Conservation (phyloP, 2,329 filamentous ascomycete species). For the Westerdykella ornata region DNA sequence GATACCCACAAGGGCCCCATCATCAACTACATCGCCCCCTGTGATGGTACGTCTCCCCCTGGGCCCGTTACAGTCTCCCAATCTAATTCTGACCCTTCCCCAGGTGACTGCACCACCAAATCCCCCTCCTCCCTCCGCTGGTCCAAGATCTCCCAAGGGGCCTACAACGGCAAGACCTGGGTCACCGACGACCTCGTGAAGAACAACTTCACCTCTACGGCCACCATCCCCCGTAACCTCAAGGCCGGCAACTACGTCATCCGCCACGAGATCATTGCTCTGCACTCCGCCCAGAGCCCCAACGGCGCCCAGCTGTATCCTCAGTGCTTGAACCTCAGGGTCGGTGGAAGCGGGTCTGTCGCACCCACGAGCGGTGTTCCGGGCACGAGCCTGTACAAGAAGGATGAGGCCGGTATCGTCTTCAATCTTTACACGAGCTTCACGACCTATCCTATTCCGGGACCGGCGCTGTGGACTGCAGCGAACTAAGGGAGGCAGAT, state of each 20-base stretch:
- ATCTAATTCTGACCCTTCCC: neutral
- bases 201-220: slow-evolving; percentile 44
- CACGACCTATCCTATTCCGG: slow-evolving; percentile 33
- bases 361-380: slow-evolving; percentile 33
- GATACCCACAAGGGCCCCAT: slow-evolving; percentile 35
- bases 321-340: slow-evolving; percentile 47
- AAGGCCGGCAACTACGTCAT: slow-evolving; percentile 49
- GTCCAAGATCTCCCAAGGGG: slow-evolving; percentile 31
- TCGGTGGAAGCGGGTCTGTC: slow-evolving; percentile 41
- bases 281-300: slow-evolving; percentile 39
- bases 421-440: slow-evolving; percentile 35
- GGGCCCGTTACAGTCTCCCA: neutral
- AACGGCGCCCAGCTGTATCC: slow-evolving; percentile 49
- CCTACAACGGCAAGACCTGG: slow-evolving; percentile 27
- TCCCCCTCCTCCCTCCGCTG: slow-evolving; percentile 23
- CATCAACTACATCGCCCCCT: slow-evolving; percentile 36
- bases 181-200: slow-evolving; percentile 31
- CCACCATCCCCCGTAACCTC: slow-evolving; percentile 42
- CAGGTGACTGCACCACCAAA: slow-evolving; percentile 29
- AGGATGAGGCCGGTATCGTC: slow-evolving; percentile 40
- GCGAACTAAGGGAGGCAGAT: slow-evolving; percentile 17
- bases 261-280: slow-evolving; percentile 48
- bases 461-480: slow-evolving; percentile 31
- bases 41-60: slow-evolving; percentile 18
- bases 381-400: slow-evolving; percentile 40